Conservation (phyloP, 371 early-diverging fungal species). For the Mucor mucedo region DNA sequence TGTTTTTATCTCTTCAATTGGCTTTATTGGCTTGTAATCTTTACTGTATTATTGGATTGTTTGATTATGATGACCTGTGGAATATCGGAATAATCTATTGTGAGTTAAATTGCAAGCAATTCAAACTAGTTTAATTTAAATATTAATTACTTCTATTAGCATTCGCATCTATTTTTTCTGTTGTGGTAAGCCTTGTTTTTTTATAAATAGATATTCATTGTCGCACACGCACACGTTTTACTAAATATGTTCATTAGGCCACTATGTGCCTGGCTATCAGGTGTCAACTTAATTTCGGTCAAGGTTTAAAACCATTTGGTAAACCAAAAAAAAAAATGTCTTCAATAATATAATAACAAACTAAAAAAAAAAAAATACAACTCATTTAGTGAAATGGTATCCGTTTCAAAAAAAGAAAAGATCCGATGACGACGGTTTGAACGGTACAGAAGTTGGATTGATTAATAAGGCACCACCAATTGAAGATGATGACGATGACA, state of each 20-base stretch:
- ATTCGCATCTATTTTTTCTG: slow-evolving; percentile 4
- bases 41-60: slow-evolving; percentile 6
- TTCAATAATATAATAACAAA: too few species aligned
- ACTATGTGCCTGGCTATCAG: slow-evolving; percentile 12
- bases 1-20: slow-evolving; percentile 13
- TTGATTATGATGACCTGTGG: slow-evolving; percentile 8
- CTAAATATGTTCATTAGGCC: slow-evolving; percentile 2
- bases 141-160: slow-evolving; percentile 3
- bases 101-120: not conserved
- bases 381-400: too few species aligned
- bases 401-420: too few species aligned
- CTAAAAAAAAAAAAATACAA: too few species aligned
- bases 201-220: not conserved
- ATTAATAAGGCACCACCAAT: not conserved
- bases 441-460: too few species aligned
- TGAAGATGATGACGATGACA: slow-evolving; percentile 11
- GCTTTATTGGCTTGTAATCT: slow-evolving; percentile 2
- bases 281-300: slow-evolving; percentile 18
- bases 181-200: slow-evolving; percentile 11
- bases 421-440: too few species aligned
- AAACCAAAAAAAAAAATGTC: not conserved
- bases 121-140: not conserved
- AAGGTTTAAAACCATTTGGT: slow-evolving; percentile 15
- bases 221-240: not conserved
- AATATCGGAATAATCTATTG: slow-evolving; percentile 14